phyloP scores from a whole-genome alignment of 192 early-diverging fungal genomes.

The Backusella circina region DNA sequence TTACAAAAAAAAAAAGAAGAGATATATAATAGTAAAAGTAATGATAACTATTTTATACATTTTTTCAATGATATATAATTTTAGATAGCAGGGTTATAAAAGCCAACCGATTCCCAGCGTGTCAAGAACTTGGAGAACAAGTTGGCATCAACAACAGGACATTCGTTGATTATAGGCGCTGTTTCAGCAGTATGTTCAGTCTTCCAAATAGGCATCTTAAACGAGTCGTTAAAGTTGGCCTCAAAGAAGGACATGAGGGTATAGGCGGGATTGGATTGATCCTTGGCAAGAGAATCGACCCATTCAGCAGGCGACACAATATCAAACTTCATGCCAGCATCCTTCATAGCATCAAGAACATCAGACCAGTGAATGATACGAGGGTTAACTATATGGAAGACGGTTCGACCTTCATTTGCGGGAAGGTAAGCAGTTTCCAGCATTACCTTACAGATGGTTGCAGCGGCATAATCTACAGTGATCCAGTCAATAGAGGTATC shows the following conservation, averaged over 20 bases:
- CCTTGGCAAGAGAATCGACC: conserved; percentile 10
- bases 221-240: background rate
- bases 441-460: conserved; percentile 21
- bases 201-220: background rate
- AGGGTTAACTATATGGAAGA: conserved; percentile 31
- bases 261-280: conserved; percentile 21
- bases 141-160: background rate
- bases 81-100: conserved; percentile 4
- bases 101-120: background rate
- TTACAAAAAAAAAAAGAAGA: background rate
- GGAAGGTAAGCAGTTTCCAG: background rate
- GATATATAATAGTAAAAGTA: background rate
- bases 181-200: background rate
- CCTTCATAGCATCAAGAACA: conserved; percentile 5
- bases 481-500: conserved; percentile 24
- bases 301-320: conserved; percentile 19
- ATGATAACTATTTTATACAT: background rate
- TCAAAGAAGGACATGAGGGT: conserved; percentile 16
- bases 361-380: conserved; percentile 15
- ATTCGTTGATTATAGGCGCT: background rate
- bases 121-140: background rate
- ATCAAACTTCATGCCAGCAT: conserved; percentile 17
- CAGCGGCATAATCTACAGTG: conserved; percentile 21
- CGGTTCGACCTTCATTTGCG: background rate
- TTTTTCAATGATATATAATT: background rate